Base-by-base conservation (phyloP, 2,329 filamentous ascomycete species). In the Microdochium bolleyi region DNA sequence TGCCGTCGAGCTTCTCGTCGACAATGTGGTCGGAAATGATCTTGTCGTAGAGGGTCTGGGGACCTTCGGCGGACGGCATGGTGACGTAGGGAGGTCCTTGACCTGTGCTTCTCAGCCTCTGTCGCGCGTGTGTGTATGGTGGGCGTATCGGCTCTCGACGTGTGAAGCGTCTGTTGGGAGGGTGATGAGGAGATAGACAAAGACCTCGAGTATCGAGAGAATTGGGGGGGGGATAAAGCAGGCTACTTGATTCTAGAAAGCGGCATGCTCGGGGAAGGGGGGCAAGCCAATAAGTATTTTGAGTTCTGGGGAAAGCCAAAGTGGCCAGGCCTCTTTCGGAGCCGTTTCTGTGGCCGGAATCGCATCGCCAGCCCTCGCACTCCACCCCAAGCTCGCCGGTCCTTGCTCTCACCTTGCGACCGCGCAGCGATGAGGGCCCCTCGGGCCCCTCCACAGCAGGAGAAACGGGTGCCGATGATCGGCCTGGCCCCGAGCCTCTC, bases 1-100 rank as follows among this genome's bases (percentile, higher is more conserved):
- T 96, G 72, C 92, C 92, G 73, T 97, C 92, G 53, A 90, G 83
- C 79, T 92, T 89, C 82, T 95, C 88, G 66, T 96, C 89, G 67
- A 99, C 92, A 64, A 97, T 87, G 71, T 99, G 94, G 75, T 87
- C 87, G 64, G 89, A 83, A 64, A 97, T 87, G 72, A 97, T 92
- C 84, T 97, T 97, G 80, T 97, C 92, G 75, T 97, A 97, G 67
- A 96, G 80, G 62, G 92, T 96, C 73, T 85, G 85, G 52, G 89
- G 89, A 59, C 78, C 80, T 69, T 78, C 77, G 62, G 82, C 82
- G 66, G 78, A 81, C 67, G 90, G 90, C 90, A 95, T 95, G 63
- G 70, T 83, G 77, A 63, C 51, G 55, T 49, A 49, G 49, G 52
- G 51, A 54, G 49, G 52, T 7, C 41, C 41, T 46, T 5, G 19